Evolutionary conservation across 495 filamentous ascomycete genomes (phyloP).

Genomic region (Penicillium coprophilum): DNA sequence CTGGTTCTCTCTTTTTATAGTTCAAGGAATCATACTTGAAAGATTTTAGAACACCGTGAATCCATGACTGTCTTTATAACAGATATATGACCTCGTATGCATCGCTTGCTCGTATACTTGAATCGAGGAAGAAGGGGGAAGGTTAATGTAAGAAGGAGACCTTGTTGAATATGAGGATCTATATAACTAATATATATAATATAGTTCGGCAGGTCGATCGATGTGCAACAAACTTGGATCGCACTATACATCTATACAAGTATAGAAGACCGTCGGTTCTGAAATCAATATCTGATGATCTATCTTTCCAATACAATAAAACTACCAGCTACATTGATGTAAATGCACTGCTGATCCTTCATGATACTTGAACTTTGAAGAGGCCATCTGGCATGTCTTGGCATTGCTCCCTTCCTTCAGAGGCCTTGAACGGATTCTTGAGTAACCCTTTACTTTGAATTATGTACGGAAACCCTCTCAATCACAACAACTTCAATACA

Average conservation of each 20-base stretch:
- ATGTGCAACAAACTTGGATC: neutral
- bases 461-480: neutral
- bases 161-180: neutral
- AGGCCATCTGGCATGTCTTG: constrained; percentile 50
- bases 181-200: neutral
- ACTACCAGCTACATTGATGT: constrained; percentile 1
- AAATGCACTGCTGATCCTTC: constrained; percentile 18
- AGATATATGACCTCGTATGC: too few species aligned
- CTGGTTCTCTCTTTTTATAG: neutral
- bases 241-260: neutral
- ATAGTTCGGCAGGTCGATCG: neutral
- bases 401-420: constrained; percentile 19
- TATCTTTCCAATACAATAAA: neutral
- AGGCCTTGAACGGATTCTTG: neutral
- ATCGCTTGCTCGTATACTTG: too few species aligned
- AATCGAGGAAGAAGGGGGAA: neutral
- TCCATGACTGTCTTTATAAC: neutral
- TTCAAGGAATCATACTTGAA: neutral
- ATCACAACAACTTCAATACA: neutral
- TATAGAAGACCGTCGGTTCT: neutral
- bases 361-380: constrained; percentile 19
- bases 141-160: neutral
- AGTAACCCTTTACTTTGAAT: neutral
- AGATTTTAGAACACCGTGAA: neutral
- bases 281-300: neutral